Evolutionary conservation across 768 basidiomycete species (phyloP), one percentile per base, ranked within the genome.

Genomic region (Xerocomellus chrysenteron): DNA sequence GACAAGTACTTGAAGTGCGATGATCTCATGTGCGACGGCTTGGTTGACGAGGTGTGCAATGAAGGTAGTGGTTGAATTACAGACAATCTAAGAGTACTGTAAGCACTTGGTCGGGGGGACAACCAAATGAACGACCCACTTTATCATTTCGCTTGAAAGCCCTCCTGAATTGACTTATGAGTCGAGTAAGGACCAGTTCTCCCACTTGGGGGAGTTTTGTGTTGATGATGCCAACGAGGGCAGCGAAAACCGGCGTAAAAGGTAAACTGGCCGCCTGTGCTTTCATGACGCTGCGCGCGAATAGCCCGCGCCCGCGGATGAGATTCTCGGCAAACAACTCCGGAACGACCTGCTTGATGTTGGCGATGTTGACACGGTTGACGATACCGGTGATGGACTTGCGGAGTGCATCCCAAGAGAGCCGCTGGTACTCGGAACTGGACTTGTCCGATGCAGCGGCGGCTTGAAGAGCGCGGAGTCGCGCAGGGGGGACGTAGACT

Each of bases 381-480:
- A 98, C 96, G 64, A 98, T 89, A 93, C 97, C 97, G 30, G 97
- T 98, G 67, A 99, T 90, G 49, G 89, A 92, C 75, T 99, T 99
- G 69, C 95, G 87, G 57, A 99, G 76, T 2, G 97, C 97, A 68
- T 99, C 97, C 97, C 97, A 99, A 11, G 93, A 91, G 56, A 99
- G 75, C 11, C 97, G 83, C 73, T 99, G 97, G 73, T 90, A 98
- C 74, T 97, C 95, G 19, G 87, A 65, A 56, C 90, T 89, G 46
- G 79, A 77, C 76, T 95, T 95, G 78, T 97, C 92, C 59, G 80
- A 75, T 7, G 84, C 74, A 9, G 93, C 92, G 10, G 93, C 93
- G 16, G 68, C 87, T 65, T 95, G 94, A 73, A 99, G 80, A 0
- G 94, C 94, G 45, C 94, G 83, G 39, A 98, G 77, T 26, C 95